These are phyloP conservation scores for Melastoma candidum DNA, from an alignment of 441 rosid genomes.

Conservation along the genomic window DNA sequence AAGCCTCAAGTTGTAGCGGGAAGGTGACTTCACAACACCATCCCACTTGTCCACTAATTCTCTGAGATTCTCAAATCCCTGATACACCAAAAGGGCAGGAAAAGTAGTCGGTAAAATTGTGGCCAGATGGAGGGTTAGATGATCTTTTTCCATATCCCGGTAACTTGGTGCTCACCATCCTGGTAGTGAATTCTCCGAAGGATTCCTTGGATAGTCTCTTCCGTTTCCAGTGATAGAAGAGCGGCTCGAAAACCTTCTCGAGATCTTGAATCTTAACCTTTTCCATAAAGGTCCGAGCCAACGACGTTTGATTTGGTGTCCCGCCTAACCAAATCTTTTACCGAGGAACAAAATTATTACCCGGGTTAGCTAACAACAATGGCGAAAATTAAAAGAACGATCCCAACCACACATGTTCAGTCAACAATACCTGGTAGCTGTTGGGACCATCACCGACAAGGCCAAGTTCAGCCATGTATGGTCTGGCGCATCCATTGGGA, in stretches of 20 bases:
- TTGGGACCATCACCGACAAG: conserved; percentile 98
- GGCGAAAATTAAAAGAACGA: not conserved
- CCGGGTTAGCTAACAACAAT: not conserved
- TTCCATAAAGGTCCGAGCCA: conserved; percentile 78
- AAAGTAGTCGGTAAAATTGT: not conserved
- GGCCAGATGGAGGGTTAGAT: too few species aligned
- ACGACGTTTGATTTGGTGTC: conserved; percentile 68
- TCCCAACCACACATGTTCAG: not conserved
- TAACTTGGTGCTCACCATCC: conserved; percentile 46
- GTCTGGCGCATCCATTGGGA: conserved; percentile 98
- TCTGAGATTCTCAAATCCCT: conserved; percentile 90
- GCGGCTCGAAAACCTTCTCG: conserved; percentile 84
- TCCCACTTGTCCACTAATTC: conserved; percentile 70
- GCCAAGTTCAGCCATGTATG: conserved; percentile 98
- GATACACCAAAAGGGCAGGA: conserved; percentile 7
- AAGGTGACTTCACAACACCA: conserved; percentile 30
- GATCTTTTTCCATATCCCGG: too few species aligned
- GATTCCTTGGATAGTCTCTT: conserved; percentile 72
- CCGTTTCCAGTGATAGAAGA: conserved; percentile 79
- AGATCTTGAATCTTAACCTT: conserved; percentile 91
- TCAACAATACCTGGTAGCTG: conserved; percentile 68
- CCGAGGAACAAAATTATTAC: not conserved
- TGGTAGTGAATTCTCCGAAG: conserved; percentile 76
- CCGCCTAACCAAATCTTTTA: conserved; percentile 97
- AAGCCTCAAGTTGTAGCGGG: conserved; percentile 44